These are phyloP conservation scores for Blastobotrys persicus DNA, from an alignment of 1,139 yeast species.

Conservation along the genomic window DNA sequence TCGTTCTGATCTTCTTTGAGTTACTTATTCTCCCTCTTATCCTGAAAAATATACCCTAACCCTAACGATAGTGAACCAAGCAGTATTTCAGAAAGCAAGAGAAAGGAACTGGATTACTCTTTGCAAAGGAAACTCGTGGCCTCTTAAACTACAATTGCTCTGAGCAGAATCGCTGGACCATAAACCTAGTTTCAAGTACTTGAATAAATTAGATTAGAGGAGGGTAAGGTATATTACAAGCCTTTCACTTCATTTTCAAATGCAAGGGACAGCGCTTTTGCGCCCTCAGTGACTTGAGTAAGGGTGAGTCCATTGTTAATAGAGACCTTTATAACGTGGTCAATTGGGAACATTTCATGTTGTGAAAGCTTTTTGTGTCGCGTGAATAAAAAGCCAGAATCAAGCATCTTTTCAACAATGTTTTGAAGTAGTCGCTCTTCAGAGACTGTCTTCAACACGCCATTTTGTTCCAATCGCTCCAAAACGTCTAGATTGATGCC, in stretches of 20 bases:
- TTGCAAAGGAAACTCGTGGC: too few species aligned
- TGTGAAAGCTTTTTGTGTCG: slow-evolving; percentile 67
- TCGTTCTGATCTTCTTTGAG: slow-evolving; percentile 1
- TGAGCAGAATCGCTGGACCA: too few species aligned
- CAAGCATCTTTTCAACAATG: slow-evolving; percentile 55
- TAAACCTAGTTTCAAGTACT: background rate
- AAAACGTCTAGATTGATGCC: slow-evolving; percentile 13
- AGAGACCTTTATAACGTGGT: slow-evolving; percentile 62
- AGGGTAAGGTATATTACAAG: background rate
- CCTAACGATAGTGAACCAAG: too few species aligned
- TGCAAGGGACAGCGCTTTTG: slow-evolving; percentile 22
- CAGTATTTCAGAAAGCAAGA: too few species aligned
- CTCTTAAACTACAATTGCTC: too few species aligned
- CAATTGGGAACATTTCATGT: slow-evolving; percentile 74
- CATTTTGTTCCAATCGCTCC: slow-evolving; percentile 29
- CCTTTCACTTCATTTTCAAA: slow-evolving; percentile 10
- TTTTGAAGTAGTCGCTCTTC: slow-evolving; percentile 64
- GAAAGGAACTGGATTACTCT: too few species aligned
- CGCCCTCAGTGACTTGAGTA: slow-evolving; percentile 50
- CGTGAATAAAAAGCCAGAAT: slow-evolving; percentile 59
- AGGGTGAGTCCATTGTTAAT: slow-evolving; percentile 50
- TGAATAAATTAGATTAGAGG: background rate
- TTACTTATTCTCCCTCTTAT: background rate
- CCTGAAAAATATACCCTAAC: background rate
- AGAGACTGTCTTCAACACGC: slow-evolving; percentile 13